Base-by-base conservation (phyloP, 2,329 filamentous ascomycete genomes). In the Canariomyces notabilis region DNA sequence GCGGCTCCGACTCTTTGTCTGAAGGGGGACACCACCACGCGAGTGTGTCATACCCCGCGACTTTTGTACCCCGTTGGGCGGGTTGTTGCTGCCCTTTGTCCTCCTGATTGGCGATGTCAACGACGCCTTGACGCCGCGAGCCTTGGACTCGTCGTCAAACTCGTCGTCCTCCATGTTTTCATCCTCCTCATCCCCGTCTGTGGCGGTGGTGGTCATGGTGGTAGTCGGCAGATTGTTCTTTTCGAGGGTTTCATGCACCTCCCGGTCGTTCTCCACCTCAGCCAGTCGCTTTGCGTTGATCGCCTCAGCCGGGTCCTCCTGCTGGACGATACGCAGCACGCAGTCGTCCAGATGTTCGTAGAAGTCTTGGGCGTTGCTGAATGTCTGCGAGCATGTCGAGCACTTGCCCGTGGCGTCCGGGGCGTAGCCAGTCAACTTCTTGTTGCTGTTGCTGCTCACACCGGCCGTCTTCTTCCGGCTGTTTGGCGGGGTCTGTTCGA, bases 361-460 rank as follows among this genome's bases (percentile, higher is more conserved):
- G 70, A 97, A 97, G 70, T 97, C 91, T 65, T 97, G 91, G 5
- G 90, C 89, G 60, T 89, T 95, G 70, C 79, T 81, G 68, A 97
- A 97, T 11, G 86, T 95, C 49, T 83, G 80, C 12, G 87, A 88
- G 69, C 93, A 98, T 41, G 90, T 97, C 20, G 89, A 95, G 69
- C 93, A 97, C 71, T 93, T 95, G 68, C 90, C 91, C 12, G 89
- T 93, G 23, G 87, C 83, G 59, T 93, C 87, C 49, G 82, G 77
- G 16, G 85, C 77, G 61, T 88, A 88, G 44, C 79, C 80, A 5
- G 81, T 79, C 29, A 85, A 72, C 66, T 85, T 87, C 72, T 85
- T 85, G 59, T 65, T 71, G 21, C 67, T 65, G 55, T 71, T 71
- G 36, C 58, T 60, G 33, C 58, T 58, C 20, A 60, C 60, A 16